Evolutionary conservation across 176 grass and related monocot genomes (phyloP), one percentile per base, ranked within the genome.

Genomic region (Cenchrus purpureus): DNA sequence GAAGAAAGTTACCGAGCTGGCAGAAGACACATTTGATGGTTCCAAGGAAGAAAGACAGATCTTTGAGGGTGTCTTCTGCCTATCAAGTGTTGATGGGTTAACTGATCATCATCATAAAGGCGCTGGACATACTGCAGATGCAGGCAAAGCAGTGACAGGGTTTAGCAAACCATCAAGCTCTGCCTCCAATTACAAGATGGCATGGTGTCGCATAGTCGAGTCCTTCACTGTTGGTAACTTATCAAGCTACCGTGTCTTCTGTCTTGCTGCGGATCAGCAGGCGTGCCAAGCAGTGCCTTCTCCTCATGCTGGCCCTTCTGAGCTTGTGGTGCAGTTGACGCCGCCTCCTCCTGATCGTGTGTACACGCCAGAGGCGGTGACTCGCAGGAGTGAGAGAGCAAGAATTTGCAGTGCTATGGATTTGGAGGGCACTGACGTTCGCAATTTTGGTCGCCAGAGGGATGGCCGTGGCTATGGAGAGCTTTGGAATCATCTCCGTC

Each of bases 401-500:
- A 72, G 73, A 61, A 65, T 76, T 73, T 86, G 86, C 73, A 89
- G 57, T 59, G 54, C 60, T 61, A 42, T 87, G 57, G 85, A 85
- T 83, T 53, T 76, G 75, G 78, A 85, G 60, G 79, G 14, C 48
- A 28, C 91, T 44, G 72, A 84, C 86, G 48, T 82, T 71, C 10
- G 48, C 60, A 57, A 83, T 10, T 53, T 70, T 59, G 14, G 14
- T 65, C 60, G 37, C 12, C 69, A 13, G 65, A 76, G 46, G 82
- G 76, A 70, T 48, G 53, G 44, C 5, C 48, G 48, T 63, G 86
- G 80, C 80, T 34, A 69, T 82, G 79, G 57, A 72, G 52, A 85
- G 62, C 89, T 98, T 81, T 86, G 80, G 66, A 84, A 81, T 31
- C 79, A 87, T 93, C 95, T 98, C 51, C 93, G 89, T 12, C 65